Conservation (phyloP, 352 stramenopile genomes). For the Pythium aristosporum region DNA sequence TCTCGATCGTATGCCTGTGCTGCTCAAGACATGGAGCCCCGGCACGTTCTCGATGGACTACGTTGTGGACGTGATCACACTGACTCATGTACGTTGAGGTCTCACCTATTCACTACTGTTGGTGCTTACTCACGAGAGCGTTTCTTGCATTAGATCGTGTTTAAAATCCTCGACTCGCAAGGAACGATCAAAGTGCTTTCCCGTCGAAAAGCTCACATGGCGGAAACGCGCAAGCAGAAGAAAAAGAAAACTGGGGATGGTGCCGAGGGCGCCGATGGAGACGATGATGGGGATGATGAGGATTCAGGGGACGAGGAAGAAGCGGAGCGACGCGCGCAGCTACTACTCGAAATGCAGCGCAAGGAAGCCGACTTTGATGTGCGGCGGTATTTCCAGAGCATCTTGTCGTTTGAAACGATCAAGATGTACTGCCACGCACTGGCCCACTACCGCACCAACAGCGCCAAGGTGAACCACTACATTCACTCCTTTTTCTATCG, state of each 20-base stretch:
- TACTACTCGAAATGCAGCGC: slow-evolving; percentile 82
- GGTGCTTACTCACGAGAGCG: background rate
- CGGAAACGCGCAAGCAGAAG: slow-evolving; percentile 47
- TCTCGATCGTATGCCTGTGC: slow-evolving; percentile 73
- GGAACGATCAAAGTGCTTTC: slow-evolving; percentile 85
- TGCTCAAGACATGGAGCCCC: slow-evolving; percentile 79
- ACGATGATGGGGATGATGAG: slow-evolving; percentile 38
- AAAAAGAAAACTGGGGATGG: slow-evolving; percentile 47
- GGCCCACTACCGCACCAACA: slow-evolving; percentile 71
- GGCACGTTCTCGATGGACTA: slow-evolving; percentile 65
- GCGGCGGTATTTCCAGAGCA: slow-evolving; percentile 77
- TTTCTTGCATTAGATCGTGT: slow-evolving; percentile 54
- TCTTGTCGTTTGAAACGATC: slow-evolving; percentile 79
- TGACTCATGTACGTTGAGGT: slow-evolving; percentile 68
- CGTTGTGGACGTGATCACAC: slow-evolving; percentile 76
- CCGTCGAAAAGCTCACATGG: slow-evolving; percentile 58
- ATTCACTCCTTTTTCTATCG: slow-evolving; percentile 88
- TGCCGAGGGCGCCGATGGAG: slow-evolving; percentile 28
- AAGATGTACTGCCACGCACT: slow-evolving; percentile 84
- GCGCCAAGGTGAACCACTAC: slow-evolving; percentile 85
- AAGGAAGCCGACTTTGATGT: slow-evolving; percentile 88
- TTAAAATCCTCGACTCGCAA: slow-evolving; percentile 84
- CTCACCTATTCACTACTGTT: background rate
- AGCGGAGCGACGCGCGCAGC: slow-evolving; percentile 57
- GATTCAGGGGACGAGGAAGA: slow-evolving; percentile 79